phyloP scores from a whole-genome alignment of 2,329 filamentous ascomycete species.

The Podosphaera xanthii region DNA sequence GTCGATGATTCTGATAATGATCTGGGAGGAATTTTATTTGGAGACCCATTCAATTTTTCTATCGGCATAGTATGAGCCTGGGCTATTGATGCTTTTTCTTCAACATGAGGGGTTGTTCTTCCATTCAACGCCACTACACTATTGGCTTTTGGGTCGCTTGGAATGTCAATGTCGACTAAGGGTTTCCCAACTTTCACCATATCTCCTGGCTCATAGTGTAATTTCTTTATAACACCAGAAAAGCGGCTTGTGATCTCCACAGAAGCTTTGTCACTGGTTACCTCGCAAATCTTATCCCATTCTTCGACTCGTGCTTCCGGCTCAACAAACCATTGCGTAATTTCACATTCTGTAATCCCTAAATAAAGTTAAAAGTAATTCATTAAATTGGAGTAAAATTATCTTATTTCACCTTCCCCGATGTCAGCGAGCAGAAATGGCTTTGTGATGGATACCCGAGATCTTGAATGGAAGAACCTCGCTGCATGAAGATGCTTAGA shows the following conservation, averaged over 20 bases:
- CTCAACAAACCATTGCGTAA: constrained; percentile 98
- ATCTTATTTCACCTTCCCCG: constrained; percentile 41
- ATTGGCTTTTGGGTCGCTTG: constrained; percentile 46
- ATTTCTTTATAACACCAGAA: constrained; percentile 82
- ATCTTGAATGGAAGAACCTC: constrained; percentile 11
- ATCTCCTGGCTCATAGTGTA: constrained; percentile 87
- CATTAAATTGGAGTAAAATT: not conserved
- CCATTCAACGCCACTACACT: constrained; percentile 24
- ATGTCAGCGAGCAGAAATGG: constrained; percentile 69
- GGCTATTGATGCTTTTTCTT: constrained; percentile 7
- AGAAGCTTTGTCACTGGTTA: constrained; percentile 89
- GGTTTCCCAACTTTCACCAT: constrained; percentile 92
- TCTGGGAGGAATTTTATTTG: not conserved
- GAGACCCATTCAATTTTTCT: not conserved
- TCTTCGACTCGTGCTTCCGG: constrained; percentile 89
- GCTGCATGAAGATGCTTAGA: constrained; percentile 5
- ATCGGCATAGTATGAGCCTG: constrained; percentile 3
- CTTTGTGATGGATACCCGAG: constrained; percentile 31
- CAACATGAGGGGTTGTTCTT: constrained; percentile 4
- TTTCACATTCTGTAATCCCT: constrained; percentile 96
- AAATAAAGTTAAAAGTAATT: constrained; percentile 3
- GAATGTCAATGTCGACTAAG: constrained; percentile 84
- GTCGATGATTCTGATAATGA: constrained; percentile 1
- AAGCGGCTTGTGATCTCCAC: constrained; percentile 89
- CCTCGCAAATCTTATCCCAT: constrained; percentile 93